Percentiles rank a stretch among this genome's conserved stretches.
phyloP scores from a whole-genome alignment of 495 filamentous ascomycete species.

The Podospora didyma region DNA sequence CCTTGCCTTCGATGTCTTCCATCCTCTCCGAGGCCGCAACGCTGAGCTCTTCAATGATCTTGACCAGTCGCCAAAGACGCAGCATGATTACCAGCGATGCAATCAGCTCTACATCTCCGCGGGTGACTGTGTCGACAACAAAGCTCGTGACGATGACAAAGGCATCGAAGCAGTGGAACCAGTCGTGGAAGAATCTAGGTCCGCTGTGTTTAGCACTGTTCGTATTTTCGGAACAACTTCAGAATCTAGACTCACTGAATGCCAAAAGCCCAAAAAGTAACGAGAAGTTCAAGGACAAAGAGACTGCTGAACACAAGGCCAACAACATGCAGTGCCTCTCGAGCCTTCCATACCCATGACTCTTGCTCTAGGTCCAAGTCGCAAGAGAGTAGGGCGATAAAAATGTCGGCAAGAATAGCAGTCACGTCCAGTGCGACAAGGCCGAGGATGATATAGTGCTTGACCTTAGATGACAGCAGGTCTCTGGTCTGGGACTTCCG shows the following conservation, averaged over 20 bases:
- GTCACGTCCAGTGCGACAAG: conserved; percentile 55
- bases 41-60: conserved; percentile 62
- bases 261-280: conserved; percentile 56
- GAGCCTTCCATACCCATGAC: conserved; percentile 32
- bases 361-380: conserved; percentile 39
- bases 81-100: conserved; percentile 59
- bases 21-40: conserved; percentile 52
- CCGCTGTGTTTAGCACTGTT: not conserved
- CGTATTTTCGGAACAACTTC: not conserved
- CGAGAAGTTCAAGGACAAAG: conserved; percentile 57
- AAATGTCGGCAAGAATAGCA: conserved; percentile 58
- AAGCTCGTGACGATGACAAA: conserved; percentile 58
- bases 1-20: conserved; percentile 16
- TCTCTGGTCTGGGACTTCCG: conserved; percentile 10
- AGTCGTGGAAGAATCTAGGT: conserved; percentile 54
- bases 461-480: conserved; percentile 50
- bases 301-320: conserved; percentile 54
- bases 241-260: conserved; percentile 34
- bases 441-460: conserved; percentile 54
- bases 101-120: conserved; percentile 56
- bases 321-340: conserved; percentile 29
- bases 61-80: conserved; percentile 64
- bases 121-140: conserved; percentile 52
- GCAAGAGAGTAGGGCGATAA: conserved; percentile 59
- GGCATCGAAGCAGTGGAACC: conserved; percentile 63